Conservation (phyloP, 2,329 filamentous ascomycete species). For the Dactylellina haptotyla region DNA sequence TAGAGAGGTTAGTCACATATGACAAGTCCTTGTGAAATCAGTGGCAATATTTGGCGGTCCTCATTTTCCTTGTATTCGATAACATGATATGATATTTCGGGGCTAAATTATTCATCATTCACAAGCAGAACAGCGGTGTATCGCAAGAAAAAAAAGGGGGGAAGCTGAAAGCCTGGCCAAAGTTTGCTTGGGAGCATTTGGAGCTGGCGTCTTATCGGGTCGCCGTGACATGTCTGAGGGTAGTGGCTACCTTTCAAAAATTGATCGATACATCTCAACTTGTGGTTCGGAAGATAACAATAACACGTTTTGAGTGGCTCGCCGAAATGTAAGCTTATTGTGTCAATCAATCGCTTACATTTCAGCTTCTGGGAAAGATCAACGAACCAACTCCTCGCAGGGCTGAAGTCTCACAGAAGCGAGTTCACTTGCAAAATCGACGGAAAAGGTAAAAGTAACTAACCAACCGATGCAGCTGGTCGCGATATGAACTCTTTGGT, state of each 20-base stretch:
- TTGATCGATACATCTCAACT: not conserved
- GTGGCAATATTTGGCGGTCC: not conserved
- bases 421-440: constrained; percentile 19
- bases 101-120: not conserved
- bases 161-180: not conserved
- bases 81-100: not conserved
- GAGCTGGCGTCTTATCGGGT: constrained; percentile 11
- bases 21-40: not conserved
- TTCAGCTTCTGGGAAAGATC: constrained; percentile 42
- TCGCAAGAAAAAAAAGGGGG: not conserved
- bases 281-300: constrained; percentile 33
- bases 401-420: constrained; percentile 42
- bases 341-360: constrained; percentile 41
- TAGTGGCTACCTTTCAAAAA: not conserved
- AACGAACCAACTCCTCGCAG: constrained; percentile 29
- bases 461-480: constrained; percentile 17
- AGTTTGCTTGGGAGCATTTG: not conserved
- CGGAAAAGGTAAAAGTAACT: constrained; percentile 7
- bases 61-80: not conserved
- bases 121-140: not conserved
- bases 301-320: constrained; percentile 20
- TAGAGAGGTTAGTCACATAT: constrained; percentile 19
- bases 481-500: not conserved
- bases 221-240: not conserved
- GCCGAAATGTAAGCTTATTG: constrained; percentile 50